Conservation (phyloP, 2,329 filamentous ascomycete species). For the Scorias spongiosa region DNA sequence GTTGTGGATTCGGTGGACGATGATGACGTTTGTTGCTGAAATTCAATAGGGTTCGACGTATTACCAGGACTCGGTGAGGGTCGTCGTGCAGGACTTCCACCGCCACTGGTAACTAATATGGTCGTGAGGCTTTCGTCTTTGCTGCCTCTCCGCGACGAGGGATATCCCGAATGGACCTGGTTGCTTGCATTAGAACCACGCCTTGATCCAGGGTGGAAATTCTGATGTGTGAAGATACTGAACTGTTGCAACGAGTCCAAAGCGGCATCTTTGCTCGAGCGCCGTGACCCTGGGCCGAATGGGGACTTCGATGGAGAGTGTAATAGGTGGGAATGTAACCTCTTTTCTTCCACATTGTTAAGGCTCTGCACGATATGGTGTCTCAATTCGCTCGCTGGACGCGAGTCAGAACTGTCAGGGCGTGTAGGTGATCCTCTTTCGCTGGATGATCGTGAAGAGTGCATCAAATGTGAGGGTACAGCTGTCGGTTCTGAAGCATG, state of each 20-base stretch:
- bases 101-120: slow-evolving; percentile 19
- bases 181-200: slow-evolving; percentile 20
- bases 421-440: slow-evolving; percentile 7
- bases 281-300: slow-evolving; percentile 12
- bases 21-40: background rate
- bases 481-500: slow-evolving; percentile 15
- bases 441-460: slow-evolving; percentile 10
- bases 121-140: slow-evolving; percentile 22
- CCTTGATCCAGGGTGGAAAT: slow-evolving; percentile 13
- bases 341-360: slow-evolving; percentile 6
- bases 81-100: slow-evolving; percentile 10
- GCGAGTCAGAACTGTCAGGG: slow-evolving; percentile 4
- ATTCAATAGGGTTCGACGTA: background rate
- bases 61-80: slow-evolving; percentile 6
- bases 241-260: slow-evolving; percentile 20
- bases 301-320: slow-evolving; percentile 10
- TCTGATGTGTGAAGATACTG: slow-evolving; percentile 15
- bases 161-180: slow-evolving; percentile 19
- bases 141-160: slow-evolving; percentile 17
- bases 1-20: background rate
- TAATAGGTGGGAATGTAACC: slow-evolving; percentile 12
- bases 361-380: slow-evolving; percentile 11
- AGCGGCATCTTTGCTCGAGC: slow-evolving; percentile 23
- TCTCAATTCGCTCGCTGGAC: slow-evolving; percentile 13
- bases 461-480: slow-evolving; percentile 8